These are phyloP conservation scores for Aspergillus hiratsukae DNA, from an alignment of 2,329 filamentous ascomycete species.

Conservation along the genomic window DNA sequence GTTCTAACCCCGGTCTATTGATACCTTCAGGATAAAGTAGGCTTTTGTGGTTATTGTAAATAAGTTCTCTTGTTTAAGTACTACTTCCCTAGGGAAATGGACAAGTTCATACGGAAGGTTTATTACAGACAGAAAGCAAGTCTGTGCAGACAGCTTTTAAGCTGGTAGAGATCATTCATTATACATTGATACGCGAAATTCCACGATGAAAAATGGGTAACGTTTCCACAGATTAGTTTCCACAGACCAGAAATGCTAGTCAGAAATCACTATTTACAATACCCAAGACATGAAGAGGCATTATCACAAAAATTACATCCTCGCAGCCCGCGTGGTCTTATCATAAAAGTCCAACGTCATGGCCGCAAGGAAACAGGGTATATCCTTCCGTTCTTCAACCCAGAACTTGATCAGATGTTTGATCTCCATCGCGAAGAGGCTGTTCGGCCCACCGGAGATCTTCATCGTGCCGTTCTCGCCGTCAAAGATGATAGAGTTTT, in stretches of 20 bases:
- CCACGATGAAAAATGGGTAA: neutral
- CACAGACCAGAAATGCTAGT: neutral
- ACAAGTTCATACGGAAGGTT: neutral
- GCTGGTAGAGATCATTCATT: neutral
- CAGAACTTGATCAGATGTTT: conserved; percentile 86
- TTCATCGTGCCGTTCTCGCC: conserved; percentile 97
- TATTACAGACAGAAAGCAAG: neutral
- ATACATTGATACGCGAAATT: neutral
- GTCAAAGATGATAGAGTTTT: conserved; percentile 72
- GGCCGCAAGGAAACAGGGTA: conserved; percentile 87
- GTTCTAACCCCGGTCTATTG: neutral
- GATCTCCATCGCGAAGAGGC: conserved; percentile 80
- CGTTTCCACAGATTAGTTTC: neutral
- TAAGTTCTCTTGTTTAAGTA: conserved; percentile 4
- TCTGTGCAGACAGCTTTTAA: neutral
- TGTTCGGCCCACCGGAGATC: conserved; percentile 83
- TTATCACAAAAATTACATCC: conserved; percentile 22
- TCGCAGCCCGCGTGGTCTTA: conserved; percentile 41
- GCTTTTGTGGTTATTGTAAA: conserved; percentile 10
- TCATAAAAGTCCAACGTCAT: conserved; percentile 93
- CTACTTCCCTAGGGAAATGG: neutral
- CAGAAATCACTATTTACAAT: conserved; percentile 2
- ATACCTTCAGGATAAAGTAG: conserved; percentile 3
- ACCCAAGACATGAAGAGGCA: conserved; percentile 8
- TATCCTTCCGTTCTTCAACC: conserved; percentile 89